Evolutionary conservation across 345 rosid species (phyloP), one percentile per base, ranked within the genome.

Genomic region (Eucalyptus curtisii): DNA sequence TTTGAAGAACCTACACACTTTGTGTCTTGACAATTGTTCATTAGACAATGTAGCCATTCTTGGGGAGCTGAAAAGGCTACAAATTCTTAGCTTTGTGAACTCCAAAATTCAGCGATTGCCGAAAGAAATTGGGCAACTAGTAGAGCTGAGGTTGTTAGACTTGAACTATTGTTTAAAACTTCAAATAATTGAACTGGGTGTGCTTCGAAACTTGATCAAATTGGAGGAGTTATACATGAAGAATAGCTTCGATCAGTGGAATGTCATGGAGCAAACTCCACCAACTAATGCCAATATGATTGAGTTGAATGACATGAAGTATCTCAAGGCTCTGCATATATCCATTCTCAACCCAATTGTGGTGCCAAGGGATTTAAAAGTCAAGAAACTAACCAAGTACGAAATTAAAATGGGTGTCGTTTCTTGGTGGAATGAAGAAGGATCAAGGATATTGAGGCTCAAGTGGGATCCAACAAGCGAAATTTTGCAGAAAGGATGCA

Each of bases 391-490:
- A 68, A 33, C 44, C 44, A 33, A 33, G 7, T 68, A 33, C 4
- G 5, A 2, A 31, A 66, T 8, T 40, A 1, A 1, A 8, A 8
- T 31, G 5, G 42, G 11, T 14, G 0, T 0, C 0, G 3, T 1
- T 4, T 2, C 3, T 4, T 4, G 22, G 8, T 31, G 2, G 42
- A 31, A 5, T 4, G 2, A 8, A 2, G 6, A 33, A 31, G 80
- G 80, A 68, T 68, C 44, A 2, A 33, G 2, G 7, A 33, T 2
- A 9, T 31, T 68, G 80, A 3, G 2, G 2, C 80, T 68, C 4
- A 0, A 1, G 7, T 16, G 5, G 76, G 2, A 64, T 64, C 20
- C 3, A 64, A 14, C 2, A 33, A 68, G 80, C 24, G 7, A 68
- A 4, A 3, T 16, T 15, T 20, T 68, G 5, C 7, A 1, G 1